Conservation (phyloP, 2,329 filamentous ascomycete genomes). For the Diplocarpon rosae region DNA sequence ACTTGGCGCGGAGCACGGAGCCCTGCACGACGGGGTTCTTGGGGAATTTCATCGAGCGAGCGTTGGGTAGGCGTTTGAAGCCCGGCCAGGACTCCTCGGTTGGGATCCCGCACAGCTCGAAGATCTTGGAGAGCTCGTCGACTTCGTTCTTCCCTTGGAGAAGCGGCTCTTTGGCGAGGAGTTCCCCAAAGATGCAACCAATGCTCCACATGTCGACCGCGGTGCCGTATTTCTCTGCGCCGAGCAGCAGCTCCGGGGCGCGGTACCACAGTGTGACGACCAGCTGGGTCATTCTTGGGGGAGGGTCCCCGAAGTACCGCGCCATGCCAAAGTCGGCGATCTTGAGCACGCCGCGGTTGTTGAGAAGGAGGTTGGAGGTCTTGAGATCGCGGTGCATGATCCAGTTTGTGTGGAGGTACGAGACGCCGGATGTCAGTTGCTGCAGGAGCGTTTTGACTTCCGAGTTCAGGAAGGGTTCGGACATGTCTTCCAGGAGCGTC, state of each 20-base stretch:
- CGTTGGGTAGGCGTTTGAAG: slow-evolving; percentile 81
- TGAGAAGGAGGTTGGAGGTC: slow-evolving; percentile 86
- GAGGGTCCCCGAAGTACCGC: slow-evolving; percentile 71
- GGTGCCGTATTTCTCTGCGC: slow-evolving; percentile 60
- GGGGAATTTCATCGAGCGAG: slow-evolving; percentile 64
- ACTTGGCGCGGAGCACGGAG: slow-evolving; percentile 60
- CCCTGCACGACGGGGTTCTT: slow-evolving; percentile 30
- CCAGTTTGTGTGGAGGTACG: slow-evolving; percentile 80
- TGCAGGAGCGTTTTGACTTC: slow-evolving; percentile 84
- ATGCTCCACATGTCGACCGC: slow-evolving; percentile 93
- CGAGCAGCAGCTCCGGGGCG: slow-evolving; percentile 79
- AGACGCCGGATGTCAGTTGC: slow-evolving; percentile 70
- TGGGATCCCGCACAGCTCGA: slow-evolving; percentile 79
- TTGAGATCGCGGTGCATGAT: slow-evolving; percentile 92
- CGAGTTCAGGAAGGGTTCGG: slow-evolving; percentile 81
- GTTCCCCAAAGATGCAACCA: slow-evolving; percentile 90
- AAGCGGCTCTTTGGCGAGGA: slow-evolving; percentile 71
- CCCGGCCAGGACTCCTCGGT: slow-evolving; percentile 74
- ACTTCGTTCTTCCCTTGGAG: slow-evolving; percentile 88
- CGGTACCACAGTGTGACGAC: slow-evolving; percentile 98
- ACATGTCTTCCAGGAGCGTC: slow-evolving; percentile 85
- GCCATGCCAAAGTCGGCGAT: slow-evolving; percentile 99
- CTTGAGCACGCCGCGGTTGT: slow-evolving; percentile 89
- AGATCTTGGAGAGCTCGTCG: slow-evolving; percentile 78
- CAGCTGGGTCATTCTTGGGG: slow-evolving; percentile 71